Percentiles rank a stretch among this genome's conserved stretches.
phyloP scores from a whole-genome alignment of 768 basidiomycete genomes.

The Cyathus striatus region DNA sequence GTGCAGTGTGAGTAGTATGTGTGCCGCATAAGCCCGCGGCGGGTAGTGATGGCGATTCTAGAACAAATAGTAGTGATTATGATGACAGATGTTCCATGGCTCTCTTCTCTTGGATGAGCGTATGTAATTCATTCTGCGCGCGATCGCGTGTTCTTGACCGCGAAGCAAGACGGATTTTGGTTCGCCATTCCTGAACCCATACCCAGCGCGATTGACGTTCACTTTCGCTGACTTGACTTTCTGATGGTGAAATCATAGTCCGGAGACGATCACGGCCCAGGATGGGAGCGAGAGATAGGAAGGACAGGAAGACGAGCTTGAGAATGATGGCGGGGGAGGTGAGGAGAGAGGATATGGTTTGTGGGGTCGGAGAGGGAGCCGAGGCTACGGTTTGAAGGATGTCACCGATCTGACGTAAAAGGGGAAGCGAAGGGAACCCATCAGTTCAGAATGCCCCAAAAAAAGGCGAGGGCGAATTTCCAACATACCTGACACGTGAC shows the following conservation, averaged over 20 bases:
- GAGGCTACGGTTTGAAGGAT: constrained; percentile 82
- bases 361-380: constrained; percentile 60
- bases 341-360: constrained; percentile 82
- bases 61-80: constrained; percentile 11
- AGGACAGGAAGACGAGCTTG: constrained; percentile 79
- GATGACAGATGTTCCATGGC: constrained; percentile 35
- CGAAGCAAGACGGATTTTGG: constrained; percentile 51
- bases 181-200: constrained; percentile 69
- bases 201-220: constrained; percentile 37
- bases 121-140: constrained; percentile 38
- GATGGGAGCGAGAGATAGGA: constrained; percentile 84
- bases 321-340: constrained; percentile 77
- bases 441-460: too few species aligned
- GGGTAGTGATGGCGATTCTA: not conserved
- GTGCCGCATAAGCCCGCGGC: not conserved
- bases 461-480: too few species aligned
- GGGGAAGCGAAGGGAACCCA: constrained; percentile 4
- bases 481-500: constrained; percentile 79
- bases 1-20: not conserved
- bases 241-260: constrained; percentile 40
- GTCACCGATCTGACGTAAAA: constrained; percentile 64
- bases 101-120: constrained; percentile 54
- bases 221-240: constrained; percentile 19
- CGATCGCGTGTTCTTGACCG: constrained; percentile 43
- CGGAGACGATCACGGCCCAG: constrained; percentile 67